Percentiles rank a stretch among this genome's conserved stretches.
Evolutionary conservation across 2,329 filamentous ascomycete species (phyloP).

Genomic region (Exophiala mesophila): DNA sequence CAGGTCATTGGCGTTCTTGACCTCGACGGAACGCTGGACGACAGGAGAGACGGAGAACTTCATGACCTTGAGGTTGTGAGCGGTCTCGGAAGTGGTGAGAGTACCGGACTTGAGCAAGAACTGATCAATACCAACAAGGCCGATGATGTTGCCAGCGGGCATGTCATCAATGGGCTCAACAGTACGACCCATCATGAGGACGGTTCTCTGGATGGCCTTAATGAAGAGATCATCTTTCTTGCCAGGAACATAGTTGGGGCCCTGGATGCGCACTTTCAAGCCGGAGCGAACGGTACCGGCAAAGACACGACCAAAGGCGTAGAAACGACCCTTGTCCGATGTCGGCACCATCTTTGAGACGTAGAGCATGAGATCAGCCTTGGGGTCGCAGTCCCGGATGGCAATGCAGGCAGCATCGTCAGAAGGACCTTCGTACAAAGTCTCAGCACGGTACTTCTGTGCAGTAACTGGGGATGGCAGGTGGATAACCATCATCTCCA

Average conservation of each 20-base stretch:
- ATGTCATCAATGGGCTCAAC: conserved; percentile 99
- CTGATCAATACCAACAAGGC: conserved; percentile 98
- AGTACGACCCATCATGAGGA: conserved; percentile 99
- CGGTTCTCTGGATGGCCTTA: conserved; percentile 99
- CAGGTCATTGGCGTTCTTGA: conserved; percentile 99
- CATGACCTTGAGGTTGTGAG: conserved; percentile 99
- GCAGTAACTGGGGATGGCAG: conserved; percentile 92
- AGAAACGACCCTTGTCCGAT: conserved; percentile 99
- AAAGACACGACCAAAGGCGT: conserved; percentile 99
- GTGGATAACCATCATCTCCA: conserved; percentile 99
- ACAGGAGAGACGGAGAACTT: conserved; percentile 99
- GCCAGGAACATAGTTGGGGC: conserved; percentile 95
- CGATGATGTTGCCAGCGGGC: conserved; percentile 98
- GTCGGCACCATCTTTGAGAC: conserved; percentile 99
- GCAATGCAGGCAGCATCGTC: conserved; percentile 91
- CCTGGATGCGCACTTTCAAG: conserved; percentile 99
- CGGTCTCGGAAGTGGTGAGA: conserved; percentile 91
- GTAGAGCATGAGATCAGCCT: conserved; percentile 99
- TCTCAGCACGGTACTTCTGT: conserved; percentile 97
- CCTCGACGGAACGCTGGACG: conserved; percentile 96
- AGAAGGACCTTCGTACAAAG: conserved; percentile 92
- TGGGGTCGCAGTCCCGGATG: conserved; percentile 98
- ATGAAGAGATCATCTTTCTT: conserved; percentile 99
- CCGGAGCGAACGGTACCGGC: conserved; percentile 95
- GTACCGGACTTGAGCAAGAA: conserved; percentile 99